Conservation (phyloP, 306 rosid species). For the Hippophae tibetana region DNA sequence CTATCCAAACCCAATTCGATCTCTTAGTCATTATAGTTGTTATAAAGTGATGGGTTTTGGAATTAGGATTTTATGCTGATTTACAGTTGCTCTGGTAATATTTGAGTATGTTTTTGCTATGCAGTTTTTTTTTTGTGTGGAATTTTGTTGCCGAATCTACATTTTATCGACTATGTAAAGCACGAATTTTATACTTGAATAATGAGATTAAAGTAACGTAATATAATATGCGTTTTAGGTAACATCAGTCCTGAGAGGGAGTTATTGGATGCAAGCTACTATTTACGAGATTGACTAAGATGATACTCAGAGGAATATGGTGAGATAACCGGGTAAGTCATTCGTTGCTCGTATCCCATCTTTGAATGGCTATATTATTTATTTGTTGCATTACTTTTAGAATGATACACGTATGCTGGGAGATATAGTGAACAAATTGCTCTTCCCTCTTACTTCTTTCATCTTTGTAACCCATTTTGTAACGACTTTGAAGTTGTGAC, state of each 20-base stretch:
- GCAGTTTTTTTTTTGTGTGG: background rate
- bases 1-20: constrained; percentile 15
- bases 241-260: constrained; percentile 40
- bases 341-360: too few relatives aligned
- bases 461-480: too few relatives aligned
- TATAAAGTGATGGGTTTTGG: constrained; percentile 10
- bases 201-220: constrained; percentile 27
- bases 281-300: constrained; percentile 22
- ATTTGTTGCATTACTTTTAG: background rate
- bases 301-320: constrained; percentile 32
- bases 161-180: background rate
- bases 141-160: background rate
- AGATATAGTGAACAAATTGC: too few relatives aligned
- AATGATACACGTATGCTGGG: background rate
- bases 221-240: constrained; percentile 39
- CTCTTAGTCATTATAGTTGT: constrained; percentile 30
- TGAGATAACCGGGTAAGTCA: constrained; percentile 42
- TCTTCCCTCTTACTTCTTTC: too few relatives aligned
- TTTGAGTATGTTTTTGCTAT: background rate
- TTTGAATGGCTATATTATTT: background rate
- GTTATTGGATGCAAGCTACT: constrained; percentile 36
- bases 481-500: too few relatives aligned
- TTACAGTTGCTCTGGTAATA: background rate
- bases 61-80: constrained; percentile 17
- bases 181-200: background rate